A percentile compares a stretch with the other conserved stretches of the same genome.
These are phyloP conservation scores for Acidiella bohemica DNA, from an alignment of 495 filamentous ascomycete species.

Conservation along the genomic window DNA sequence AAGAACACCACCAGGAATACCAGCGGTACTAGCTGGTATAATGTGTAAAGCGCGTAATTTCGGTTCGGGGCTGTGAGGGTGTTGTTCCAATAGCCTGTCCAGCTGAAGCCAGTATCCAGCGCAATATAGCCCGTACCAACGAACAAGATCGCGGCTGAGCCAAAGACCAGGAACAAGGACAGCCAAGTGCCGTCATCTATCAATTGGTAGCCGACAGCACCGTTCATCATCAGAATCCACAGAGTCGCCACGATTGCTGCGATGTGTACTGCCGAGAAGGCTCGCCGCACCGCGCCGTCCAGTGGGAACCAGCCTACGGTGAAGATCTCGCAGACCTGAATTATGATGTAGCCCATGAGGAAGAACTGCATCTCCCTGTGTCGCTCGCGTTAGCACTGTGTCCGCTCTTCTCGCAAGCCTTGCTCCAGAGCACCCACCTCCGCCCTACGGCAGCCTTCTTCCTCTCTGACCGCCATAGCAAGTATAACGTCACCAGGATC, in stretches of 20 bases:
- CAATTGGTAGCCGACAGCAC: constrained; percentile 81
- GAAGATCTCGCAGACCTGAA: constrained; percentile 93
- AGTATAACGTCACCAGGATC: constrained; percentile 47
- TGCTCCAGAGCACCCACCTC: constrained; percentile 44
- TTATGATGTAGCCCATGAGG: constrained; percentile 70
- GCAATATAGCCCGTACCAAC: constrained; percentile 92
- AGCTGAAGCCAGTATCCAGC: constrained; percentile 80
- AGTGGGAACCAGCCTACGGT: constrained; percentile 81
- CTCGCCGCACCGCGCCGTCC: constrained; percentile 49
- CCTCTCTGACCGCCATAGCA: constrained; percentile 71
- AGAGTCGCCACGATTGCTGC: constrained; percentile 74
- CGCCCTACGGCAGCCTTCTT: constrained; percentile 92
- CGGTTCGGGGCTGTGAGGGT: constrained; percentile 35
- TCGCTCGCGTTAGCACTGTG: constrained; percentile 1
- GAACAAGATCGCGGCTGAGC: constrained; percentile 59
- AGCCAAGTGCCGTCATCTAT: constrained; percentile 84
- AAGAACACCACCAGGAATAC: constrained; percentile 79
- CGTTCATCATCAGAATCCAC: constrained; percentile 89
- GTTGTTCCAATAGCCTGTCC: constrained; percentile 59
- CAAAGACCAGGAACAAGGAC: constrained; percentile 60
- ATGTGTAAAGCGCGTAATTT: constrained; percentile 77
- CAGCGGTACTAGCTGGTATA: constrained; percentile 83
- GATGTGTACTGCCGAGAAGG: constrained; percentile 84
- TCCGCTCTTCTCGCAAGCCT: neutral
- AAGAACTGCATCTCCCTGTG: constrained; percentile 92